Percentiles rank a stretch among this genome's conserved stretches.
Evolutionary conservation across 1,284 basidiomycete species (phyloP).

Genomic region (Boletus sp.): DNA sequence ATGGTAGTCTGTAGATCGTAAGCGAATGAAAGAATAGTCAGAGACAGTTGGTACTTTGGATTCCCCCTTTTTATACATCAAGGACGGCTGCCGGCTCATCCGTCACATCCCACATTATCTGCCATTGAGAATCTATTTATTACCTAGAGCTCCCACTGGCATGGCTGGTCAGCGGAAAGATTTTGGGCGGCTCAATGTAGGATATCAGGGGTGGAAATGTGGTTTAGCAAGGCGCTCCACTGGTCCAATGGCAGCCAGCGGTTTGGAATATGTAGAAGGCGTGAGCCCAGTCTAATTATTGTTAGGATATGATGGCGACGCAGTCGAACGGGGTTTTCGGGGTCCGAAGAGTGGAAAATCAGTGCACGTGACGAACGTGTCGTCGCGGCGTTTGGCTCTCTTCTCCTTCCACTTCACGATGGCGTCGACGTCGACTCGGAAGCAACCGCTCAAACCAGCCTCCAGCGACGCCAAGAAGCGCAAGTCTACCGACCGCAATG

Average conservation of each 20-base stretch:
- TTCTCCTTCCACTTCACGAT: slow-evolving; percentile 5
- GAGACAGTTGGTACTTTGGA: background rate
- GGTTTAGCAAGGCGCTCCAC: no score
- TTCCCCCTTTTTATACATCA: background rate
- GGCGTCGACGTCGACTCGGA: slow-evolving; percentile 8
- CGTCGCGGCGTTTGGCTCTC: slow-evolving; percentile 15
- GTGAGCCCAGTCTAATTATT: no score
- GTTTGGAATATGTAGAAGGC: no score
- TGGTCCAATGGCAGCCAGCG: no score
- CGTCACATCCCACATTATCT: background rate
- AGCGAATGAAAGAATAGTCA: background rate
- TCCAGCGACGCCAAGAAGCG: slow-evolving; percentile 36
- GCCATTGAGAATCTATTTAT: background rate
- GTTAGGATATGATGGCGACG: no score
- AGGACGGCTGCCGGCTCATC: background rate
- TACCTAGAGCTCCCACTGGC: no score
- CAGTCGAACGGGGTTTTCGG: slow-evolving; percentile 5
- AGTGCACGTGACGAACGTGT: slow-evolving; percentile 26
- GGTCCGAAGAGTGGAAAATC: slow-evolving; percentile 7
- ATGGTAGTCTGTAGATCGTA: slow-evolving; percentile 36
- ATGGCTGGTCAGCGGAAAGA: background rate
- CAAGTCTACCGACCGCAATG: slow-evolving; percentile 33
- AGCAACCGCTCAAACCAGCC: slow-evolving; percentile 12
- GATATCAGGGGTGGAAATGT: no score
- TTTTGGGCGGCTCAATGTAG: no score